These are phyloP conservation scores for Metarhizium sp. DNA, from an alignment of 2,329 filamentous ascomycete genomes.

Conservation along the genomic window DNA sequence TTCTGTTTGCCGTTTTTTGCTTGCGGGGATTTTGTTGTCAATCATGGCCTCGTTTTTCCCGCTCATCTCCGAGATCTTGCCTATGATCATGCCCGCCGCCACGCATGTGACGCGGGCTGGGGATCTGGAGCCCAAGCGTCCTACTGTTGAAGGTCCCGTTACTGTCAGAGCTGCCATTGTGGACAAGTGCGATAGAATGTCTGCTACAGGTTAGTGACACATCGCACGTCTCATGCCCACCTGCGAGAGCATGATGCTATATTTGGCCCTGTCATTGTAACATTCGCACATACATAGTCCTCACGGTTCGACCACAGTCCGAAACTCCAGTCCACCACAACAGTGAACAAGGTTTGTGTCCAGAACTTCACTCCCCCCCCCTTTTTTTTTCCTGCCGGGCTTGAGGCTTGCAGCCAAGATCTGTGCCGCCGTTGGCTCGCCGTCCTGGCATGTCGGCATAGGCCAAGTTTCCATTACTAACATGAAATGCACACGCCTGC, in stretches of 20 bases:
- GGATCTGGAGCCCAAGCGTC: conserved; percentile 31
- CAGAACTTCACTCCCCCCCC: background rate
- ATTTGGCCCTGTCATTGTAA: background rate
- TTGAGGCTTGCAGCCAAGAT: background rate
- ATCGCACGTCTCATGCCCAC: background rate
- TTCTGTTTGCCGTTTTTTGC: background rate
- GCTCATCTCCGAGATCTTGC: conserved; percentile 46
- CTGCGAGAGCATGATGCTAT: background rate
- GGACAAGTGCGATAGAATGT: conserved; percentile 54
- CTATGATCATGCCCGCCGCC: conserved; percentile 48
- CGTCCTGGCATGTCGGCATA: background rate
- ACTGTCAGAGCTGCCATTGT: conserved; percentile 46
- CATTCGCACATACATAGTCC: conserved; percentile 30
- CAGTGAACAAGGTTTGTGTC: conserved; percentile 50
- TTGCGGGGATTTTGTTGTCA: background rate
- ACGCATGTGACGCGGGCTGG: conserved; percentile 46
- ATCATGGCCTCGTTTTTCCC: conserved; percentile 45
- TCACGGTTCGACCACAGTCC: conserved; percentile 54
- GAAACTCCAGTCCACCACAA: conserved; percentile 59
- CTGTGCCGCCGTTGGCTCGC: background rate
- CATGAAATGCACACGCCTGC: background rate
- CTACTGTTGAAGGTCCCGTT: conserved; percentile 21
- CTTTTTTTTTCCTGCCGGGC: background rate
- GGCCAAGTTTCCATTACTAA: background rate
- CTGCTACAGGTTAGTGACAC: conserved; percentile 47